Base-by-base conservation (phyloP, 2,329 filamentous ascomycete genomes). In the Aureobasidium sp. region DNA sequence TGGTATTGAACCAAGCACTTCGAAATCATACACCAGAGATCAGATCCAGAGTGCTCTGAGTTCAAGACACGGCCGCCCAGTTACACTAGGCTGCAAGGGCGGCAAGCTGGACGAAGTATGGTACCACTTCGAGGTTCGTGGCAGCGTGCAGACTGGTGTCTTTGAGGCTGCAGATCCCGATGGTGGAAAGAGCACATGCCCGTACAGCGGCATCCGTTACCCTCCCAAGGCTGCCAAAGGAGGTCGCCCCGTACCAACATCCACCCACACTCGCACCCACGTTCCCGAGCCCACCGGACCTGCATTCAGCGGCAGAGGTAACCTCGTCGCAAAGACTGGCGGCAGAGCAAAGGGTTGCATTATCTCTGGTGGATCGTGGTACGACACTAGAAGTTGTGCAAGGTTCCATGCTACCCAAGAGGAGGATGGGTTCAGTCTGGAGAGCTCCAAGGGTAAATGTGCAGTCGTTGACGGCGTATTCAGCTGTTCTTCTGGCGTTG, bases 341-440 rank as follows among this genome's bases (percentile, higher is more conserved):
- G 84, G 85, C 4, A 73, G 73, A n/a, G 74, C 80, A 55, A 83
- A 81, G 10, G 91, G 91, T n/a, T 93, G 90, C 70, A 83, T 93
- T 66, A 93, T 93, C 73, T 85, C 85, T 64, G 82, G 78, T 13
- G 91, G 91, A 0, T 87, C 85, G 0, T 93, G 91, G 91, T 93
- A 91, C 73, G 84, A 84, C 0, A 84, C 82, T 1, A 90, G 90
- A 2, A 91, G 90, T 0, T 93, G 90, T 72, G 91, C 91, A 1
- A 91, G 87, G 0, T 91, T 88, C 74, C 88, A 84, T 0, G 88
- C 88, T 6, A 78, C 84, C 5, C 67, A 81, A 1, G 65, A 38
- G 10, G 77, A 78, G 51, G 73, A 73, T 16, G 85, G 84, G 48
- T 88, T 89, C 78, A 89, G 86, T 0, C 76, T 91, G 16, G 81